A percentile compares a stretch with the other conserved stretches of the same genome.
These are phyloP conservation scores for Aschersonia sp. DNA, from an alignment of 2,329 filamentous ascomycete species.

Conservation along the genomic window DNA sequence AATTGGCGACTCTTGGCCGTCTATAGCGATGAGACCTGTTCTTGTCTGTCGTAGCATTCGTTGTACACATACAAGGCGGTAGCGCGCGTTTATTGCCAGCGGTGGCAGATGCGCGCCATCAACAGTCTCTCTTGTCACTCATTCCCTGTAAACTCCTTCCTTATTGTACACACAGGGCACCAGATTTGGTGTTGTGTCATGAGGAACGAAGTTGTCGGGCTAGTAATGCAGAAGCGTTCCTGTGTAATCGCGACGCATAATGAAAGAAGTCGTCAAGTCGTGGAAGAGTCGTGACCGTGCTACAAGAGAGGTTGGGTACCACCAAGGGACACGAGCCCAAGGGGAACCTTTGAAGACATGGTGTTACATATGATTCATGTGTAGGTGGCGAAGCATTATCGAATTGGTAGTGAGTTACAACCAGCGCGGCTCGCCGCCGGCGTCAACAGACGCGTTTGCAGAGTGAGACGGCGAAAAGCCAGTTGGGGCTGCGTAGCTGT, in stretches of 20 bases:
- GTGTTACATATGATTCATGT: constrained; percentile 16
- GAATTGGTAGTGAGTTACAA: constrained; percentile 15
- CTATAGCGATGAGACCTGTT: not conserved
- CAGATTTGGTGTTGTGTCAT: constrained; percentile 12
- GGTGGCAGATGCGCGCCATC: not conserved
- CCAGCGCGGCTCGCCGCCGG: constrained; percentile 21
- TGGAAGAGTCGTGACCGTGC: constrained; percentile 21
- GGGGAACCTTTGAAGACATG: constrained; percentile 5
- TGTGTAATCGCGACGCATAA: constrained; percentile 11
- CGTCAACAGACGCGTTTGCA: constrained; percentile 12
- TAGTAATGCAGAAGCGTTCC: constrained; percentile 10
- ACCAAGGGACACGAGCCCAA: constrained; percentile 8
- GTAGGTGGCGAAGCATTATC: constrained; percentile 10
- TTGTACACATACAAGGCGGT: not conserved
- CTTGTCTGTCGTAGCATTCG: not conserved
- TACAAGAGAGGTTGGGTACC: constrained; percentile 14
- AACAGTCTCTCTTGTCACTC: not conserved
- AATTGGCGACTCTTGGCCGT: not conserved
- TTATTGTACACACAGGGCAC: constrained; percentile 20
- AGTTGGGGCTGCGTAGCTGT: constrained; percentile 12
- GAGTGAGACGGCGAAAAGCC: constrained; percentile 12
- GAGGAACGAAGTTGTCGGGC: constrained; percentile 9
- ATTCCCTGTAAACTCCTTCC: constrained; percentile 10
- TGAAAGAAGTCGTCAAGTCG: constrained; percentile 26
- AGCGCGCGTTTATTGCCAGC: not conserved